Evolutionary conservation across 805 yeast genomes (phyloP).

Genomic region (Ogataea populi-albae): DNA sequence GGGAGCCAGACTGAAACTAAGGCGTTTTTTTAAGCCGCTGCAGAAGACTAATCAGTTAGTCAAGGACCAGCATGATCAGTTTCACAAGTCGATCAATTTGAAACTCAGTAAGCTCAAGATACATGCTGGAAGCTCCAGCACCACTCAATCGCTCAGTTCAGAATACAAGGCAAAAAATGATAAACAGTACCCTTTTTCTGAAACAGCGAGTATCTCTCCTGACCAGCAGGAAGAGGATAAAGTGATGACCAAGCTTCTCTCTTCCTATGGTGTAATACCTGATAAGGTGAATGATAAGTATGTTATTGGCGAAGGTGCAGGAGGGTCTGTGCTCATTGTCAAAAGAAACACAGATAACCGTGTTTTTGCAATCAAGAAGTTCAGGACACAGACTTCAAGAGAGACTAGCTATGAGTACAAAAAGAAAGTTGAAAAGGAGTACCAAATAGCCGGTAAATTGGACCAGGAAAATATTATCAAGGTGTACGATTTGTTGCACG

Average conservation of each 20-base stretch:
- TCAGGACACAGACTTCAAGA: slow-evolving; percentile 59
- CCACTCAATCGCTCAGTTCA: neutral
- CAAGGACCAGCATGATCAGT: slow-evolving; percentile 20
- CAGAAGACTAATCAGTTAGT: slow-evolving; percentile 9
- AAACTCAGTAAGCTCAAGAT: slow-evolving; percentile 20
- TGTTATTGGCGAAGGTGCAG: slow-evolving; percentile 84
- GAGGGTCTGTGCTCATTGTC: slow-evolving; percentile 86
- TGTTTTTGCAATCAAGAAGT: slow-evolving; percentile 83
- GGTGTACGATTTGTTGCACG: slow-evolving; percentile 76
- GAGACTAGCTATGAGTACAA: slow-evolving; percentile 70
- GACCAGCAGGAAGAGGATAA: slow-evolving; percentile 8
- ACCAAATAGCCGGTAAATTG: slow-evolving; percentile 72
- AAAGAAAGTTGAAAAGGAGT: slow-evolving; percentile 79
- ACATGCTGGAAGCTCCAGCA: slow-evolving; percentile 3
- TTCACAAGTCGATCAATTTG: slow-evolving; percentile 18
- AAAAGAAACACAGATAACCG: slow-evolving; percentile 53
- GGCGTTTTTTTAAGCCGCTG: slow-evolving; percentile 42
- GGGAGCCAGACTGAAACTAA: slow-evolving; percentile 32
- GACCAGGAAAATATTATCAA: slow-evolving; percentile 78
- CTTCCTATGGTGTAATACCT: slow-evolving; percentile 65
- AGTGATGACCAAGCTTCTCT: slow-evolving; percentile 37
- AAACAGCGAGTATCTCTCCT: neutral
- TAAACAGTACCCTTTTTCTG: neutral
- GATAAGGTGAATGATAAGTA: slow-evolving; percentile 46
- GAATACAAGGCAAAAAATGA: slow-evolving; percentile 6